Percentiles rank a stretch among this genome's conserved stretches.
Evolutionary conservation across 768 basidiomycete species (phyloP).

Genomic region (Lenzites betulinus): DNA sequence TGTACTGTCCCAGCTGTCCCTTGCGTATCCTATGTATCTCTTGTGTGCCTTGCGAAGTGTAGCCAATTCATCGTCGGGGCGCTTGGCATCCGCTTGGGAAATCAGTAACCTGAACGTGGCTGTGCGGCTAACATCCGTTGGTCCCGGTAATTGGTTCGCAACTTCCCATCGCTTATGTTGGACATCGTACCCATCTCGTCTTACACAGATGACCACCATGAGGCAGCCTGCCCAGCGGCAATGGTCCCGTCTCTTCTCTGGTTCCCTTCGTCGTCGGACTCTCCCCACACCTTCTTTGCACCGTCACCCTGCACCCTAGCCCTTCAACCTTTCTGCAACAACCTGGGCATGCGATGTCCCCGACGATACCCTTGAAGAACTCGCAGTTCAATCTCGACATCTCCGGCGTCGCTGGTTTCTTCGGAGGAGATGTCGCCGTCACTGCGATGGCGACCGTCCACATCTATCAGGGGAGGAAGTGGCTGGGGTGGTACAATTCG

Average conservation of each 20-base stretch:
- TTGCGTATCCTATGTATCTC: too few species aligned
- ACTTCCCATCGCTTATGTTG: not conserved
- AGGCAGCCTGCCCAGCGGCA: not conserved
- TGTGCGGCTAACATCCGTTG: not conserved
- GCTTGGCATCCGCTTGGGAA: not conserved
- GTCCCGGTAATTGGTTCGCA: not conserved
- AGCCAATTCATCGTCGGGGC: not conserved
- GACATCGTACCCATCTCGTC: not conserved
- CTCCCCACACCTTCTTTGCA: not conserved
- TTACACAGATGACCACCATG: slow-evolving; percentile 5
- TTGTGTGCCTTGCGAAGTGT: too few species aligned
- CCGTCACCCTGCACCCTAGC: not conserved
- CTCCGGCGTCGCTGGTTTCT: slow-evolving; percentile 19
- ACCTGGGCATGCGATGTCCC: not conserved
- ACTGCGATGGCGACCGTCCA: slow-evolving; percentile 19
- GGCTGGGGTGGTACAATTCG: slow-evolving; percentile 21
- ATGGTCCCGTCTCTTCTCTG: not conserved
- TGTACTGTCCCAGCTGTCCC: too few species aligned
- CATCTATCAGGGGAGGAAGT: slow-evolving; percentile 17
- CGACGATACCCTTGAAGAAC: slow-evolving; percentile 8
- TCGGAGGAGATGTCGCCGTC: slow-evolving; percentile 19
- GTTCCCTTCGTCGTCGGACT: not conserved
- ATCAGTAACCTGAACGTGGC: not conserved
- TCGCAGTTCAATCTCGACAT: slow-evolving; percentile 18
- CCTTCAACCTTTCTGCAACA: not conserved